Evolutionary conservation across 1,284 basidiomycete genomes (phyloP).

Genomic region (Testicularia cyperi): DNA sequence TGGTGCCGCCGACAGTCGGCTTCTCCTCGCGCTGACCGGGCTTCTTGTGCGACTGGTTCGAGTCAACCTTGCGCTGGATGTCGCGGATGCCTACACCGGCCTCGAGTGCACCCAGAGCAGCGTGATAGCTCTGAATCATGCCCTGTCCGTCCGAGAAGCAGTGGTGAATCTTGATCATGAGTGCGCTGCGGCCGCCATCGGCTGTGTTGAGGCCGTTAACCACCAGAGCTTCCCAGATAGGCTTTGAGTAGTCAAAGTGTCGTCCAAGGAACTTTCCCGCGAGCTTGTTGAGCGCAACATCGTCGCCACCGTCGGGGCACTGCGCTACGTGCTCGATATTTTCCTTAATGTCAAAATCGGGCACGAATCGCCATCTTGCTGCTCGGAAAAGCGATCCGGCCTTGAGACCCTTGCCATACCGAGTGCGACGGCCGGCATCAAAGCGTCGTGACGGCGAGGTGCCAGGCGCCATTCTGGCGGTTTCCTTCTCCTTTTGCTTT

Average conservation of each 20-base stretch:
- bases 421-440: slow-evolving; percentile 43
- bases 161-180: slow-evolving; percentile 61
- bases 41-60: slow-evolving; percentile 37
- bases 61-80: slow-evolving; percentile 52
- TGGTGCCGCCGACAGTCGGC: slow-evolving; percentile 48
- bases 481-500: slow-evolving; percentile 22
- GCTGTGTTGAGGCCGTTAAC: slow-evolving; percentile 54
- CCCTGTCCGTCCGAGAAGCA: slow-evolving; percentile 58
- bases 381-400: slow-evolving; percentile 48
- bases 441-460: slow-evolving; percentile 11
- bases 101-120: slow-evolving; percentile 52
- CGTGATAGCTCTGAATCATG: slow-evolving; percentile 59
- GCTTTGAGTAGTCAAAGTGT: slow-evolving; percentile 57
- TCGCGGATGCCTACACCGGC: slow-evolving; percentile 46
- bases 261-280: slow-evolving; percentile 54
- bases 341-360: slow-evolving; percentile 53
- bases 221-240: slow-evolving; percentile 58
- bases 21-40: slow-evolving; percentile 46
- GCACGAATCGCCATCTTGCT: slow-evolving; percentile 55
- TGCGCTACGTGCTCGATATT: slow-evolving; percentile 51
- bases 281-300: slow-evolving; percentile 47
- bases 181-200: slow-evolving; percentile 51
- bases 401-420: slow-evolving; percentile 46
- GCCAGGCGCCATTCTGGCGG: slow-evolving; percentile 1
- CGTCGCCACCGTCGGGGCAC: slow-evolving; percentile 33